phyloP scores from a whole-genome alignment of 768 basidiomycete genomes.

The Omphalotus guepiniiformis region DNA sequence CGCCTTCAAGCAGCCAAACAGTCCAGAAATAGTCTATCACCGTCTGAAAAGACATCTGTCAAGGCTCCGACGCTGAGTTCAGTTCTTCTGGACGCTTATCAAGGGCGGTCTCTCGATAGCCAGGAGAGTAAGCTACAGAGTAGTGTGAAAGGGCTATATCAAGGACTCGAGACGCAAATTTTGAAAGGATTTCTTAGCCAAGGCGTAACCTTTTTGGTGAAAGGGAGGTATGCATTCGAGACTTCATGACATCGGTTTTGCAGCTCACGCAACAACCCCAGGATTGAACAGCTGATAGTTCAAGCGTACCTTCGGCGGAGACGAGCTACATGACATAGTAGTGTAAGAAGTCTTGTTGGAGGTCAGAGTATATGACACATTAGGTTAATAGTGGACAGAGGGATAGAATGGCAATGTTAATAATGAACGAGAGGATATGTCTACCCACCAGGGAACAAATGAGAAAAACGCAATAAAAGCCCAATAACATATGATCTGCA shows the following conservation, averaged over 20 bases:
- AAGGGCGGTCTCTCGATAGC: slow-evolving; percentile 13
- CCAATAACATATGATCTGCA: too few species aligned
- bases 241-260: not conserved
- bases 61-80: slow-evolving; percentile 12
- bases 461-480: too few species aligned
- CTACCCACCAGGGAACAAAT: too few species aligned
- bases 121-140: slow-evolving; percentile 7
- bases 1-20: slow-evolving; percentile 36
- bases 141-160: slow-evolving; percentile 43
- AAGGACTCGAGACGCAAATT: slow-evolving; percentile 47
- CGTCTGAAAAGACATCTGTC: slow-evolving; percentile 23
- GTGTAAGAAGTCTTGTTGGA: too few species aligned
- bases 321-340: too few species aligned
- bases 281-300: slow-evolving; percentile 5
- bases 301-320: slow-evolving; percentile 1
- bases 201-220: slow-evolving; percentile 55
- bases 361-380: too few species aligned
- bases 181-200: slow-evolving; percentile 53
- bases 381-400: too few species aligned
- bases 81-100: slow-evolving; percentile 32
- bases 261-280: not conserved
- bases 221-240: slow-evolving; percentile 39
- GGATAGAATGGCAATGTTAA: too few species aligned
- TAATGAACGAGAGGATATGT: too few species aligned
- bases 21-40: slow-evolving; percentile 25